Conservation (phyloP, 163 green algal genomes). For the Scenedesmus sp. region DNA sequence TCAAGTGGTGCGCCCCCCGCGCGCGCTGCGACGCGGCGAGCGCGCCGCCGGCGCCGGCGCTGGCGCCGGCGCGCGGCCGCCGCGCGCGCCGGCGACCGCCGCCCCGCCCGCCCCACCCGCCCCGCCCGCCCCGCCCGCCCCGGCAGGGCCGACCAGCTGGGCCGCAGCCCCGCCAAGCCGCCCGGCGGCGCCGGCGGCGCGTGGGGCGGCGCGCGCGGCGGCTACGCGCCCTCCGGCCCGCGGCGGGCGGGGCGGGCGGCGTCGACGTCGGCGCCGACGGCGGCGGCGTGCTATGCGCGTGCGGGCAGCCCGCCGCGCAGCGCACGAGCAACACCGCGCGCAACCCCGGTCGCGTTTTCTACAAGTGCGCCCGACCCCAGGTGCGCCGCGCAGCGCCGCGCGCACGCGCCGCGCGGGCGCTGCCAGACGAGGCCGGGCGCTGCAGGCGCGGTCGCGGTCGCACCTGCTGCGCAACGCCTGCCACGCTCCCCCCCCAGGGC, state of each 20-base stretch:
- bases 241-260: background rate
- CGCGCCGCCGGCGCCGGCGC: background rate
- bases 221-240: no score
- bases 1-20: background rate
- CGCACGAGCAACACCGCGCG: conserved; percentile 18
- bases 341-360: conserved; percentile 13
- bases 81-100: no score
- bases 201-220: background rate
- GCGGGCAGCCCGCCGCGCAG: background rate
- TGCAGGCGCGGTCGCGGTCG: background rate
- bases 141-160: no score
- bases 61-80: no score
- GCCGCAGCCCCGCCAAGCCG: no score
- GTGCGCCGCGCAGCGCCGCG: background rate
- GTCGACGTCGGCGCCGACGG: background rate
- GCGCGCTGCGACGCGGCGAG: no score
- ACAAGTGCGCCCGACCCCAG: conserved; percentile 22
- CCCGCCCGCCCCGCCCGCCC: no score
- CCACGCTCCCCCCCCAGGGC: background rate
- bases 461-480: background rate
- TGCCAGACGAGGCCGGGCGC: background rate
- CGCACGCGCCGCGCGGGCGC: background rate
- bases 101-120: no score
- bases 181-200: background rate
- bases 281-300: conserved; percentile 1